Evolutionary conservation across 2,329 filamentous ascomycete genomes (phyloP).

Genomic region (Dactylella cylindrospora): DNA sequence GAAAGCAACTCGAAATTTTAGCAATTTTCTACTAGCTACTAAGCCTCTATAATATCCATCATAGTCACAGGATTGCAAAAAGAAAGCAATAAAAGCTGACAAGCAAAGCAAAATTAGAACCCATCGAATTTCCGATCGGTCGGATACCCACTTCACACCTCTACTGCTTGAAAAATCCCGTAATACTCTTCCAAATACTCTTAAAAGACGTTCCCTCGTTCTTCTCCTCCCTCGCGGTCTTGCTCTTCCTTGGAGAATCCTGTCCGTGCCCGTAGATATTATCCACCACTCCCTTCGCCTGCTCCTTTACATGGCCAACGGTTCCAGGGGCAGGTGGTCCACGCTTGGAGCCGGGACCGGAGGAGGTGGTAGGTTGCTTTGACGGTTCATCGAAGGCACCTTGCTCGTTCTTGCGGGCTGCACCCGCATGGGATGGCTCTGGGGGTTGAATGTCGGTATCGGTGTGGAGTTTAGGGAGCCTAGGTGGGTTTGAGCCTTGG

Average conservation of each 20-base stretch:
- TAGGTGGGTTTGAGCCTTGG: background rate
- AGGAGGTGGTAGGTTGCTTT: background rate
- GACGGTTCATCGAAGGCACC: background rate
- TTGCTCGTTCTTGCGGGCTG: constrained; percentile 3
- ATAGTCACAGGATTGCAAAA: too few species aligned
- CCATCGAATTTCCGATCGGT: background rate
- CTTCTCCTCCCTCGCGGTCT: background rate
- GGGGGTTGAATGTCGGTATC: constrained; percentile 11
- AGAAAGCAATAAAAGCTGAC: too few species aligned
- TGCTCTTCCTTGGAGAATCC: too few species aligned
- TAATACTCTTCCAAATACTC: background rate
- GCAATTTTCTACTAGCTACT: too few species aligned
- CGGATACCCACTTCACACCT: background rate
- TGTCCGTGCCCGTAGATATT: background rate
- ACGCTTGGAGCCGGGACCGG: too few species aligned
- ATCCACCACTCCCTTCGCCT: too few species aligned
- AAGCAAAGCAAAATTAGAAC: constrained; percentile 35
- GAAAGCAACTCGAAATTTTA: too few species aligned
- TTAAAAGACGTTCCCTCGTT: too few species aligned
- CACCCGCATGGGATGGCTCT: constrained; percentile 2
- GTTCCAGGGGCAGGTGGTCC: too few species aligned
- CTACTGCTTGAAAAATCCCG: constrained; percentile 2
- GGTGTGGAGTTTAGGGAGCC: constrained; percentile 18
- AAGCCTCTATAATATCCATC: too few species aligned
- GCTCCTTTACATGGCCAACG: constrained; percentile 3